Base-by-base conservation (phyloP, 169 alveolate species). In the Plasmodium knowlesi region DNA sequence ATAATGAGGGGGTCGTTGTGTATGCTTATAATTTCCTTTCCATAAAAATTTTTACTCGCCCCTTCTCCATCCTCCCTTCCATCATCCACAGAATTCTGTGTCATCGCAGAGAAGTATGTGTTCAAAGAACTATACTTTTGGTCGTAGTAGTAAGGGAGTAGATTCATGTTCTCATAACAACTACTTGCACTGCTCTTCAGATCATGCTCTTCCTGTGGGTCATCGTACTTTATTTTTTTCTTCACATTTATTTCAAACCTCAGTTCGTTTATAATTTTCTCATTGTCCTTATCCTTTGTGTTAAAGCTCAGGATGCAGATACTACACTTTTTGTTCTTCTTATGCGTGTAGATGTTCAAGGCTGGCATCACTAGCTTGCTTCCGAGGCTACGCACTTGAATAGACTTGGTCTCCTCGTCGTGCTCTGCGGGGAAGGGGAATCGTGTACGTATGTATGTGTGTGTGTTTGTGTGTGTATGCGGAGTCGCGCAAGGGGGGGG, bases 191-290 rank as follows among this genome's bases (percentile, higher is more conserved):
- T 86, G 43, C 50, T 86, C 1, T 46, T 32, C 10, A 30, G 70
- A 22, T 86, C 82, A 34, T 34, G 54, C 5, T 86, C 93, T 46
- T 39, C 25, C 53, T 41, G 43, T 12, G 39, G 19, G 1, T 25
- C 16, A 16, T 86, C 84, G 16, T 54, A 34, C 34, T 86, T 86
- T 53, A 50, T 3, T 53, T 86, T 86, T 37, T 71, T 86, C 70
- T 54, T 86, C 41, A 76, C 41, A 32, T 86, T 74, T 76, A 86
- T 34, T 86, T 86, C 88, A 86, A 86, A 70, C 46, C 93, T 50
- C 19, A 76, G 25, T 46, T 86, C 88, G 39, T 86, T 86, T 53
- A 86, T 9, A 10, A 86, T 86, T 1, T 82, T 86, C 67, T 86
- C 93, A 25, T 78, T 86, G 22, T 19, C 81, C 43, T 86, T 86